Evolutionary conservation across 352 stramenopile genomes (phyloP), one percentile per base, ranked within the genome.

Genomic region (Pythium dissotocum): DNA sequence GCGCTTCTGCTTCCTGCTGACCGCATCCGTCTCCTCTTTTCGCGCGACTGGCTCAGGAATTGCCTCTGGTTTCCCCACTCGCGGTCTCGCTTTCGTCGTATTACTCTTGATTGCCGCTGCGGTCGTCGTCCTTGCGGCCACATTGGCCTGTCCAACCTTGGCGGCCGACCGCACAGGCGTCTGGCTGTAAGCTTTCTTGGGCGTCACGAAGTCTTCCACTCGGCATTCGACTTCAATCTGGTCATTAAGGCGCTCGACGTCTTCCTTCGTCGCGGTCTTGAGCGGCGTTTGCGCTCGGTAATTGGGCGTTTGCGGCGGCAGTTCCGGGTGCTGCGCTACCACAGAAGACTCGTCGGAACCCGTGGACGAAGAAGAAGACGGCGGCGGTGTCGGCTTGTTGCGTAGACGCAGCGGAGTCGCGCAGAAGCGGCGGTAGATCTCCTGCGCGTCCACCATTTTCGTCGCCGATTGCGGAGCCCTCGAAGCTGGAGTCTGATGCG

Each of bases 1-100:
- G 10, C 78, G 77, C 46, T 87, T 89, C 49, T 67, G 55, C 57
- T 72, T 72, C 59, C 21, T 58, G 0, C 28, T 18, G 6, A n/a
- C 32, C 24, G 33, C 49, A n/a, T 42, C 30, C 6, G 38, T 63
- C 7, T 63, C 48, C 18, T 33, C n/a, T 54, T 24, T 49, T 16
- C 40, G 40, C 40, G 7, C 40, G 14, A 49, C 16, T 49, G 40
- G 40, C 18, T 49, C 40, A 7, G 40, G 2, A 49, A 24, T 24
- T 16, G 40, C 16, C 40, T 49, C 14, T 21, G 40, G 40, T 24
- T 49, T 49, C 16, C 14, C 40, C 13, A 8, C 40, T n/a, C 40
- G 40, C 18, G 40, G 4, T 8, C 13, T 49, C 40, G 8, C 24
- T 9, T 24, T 49, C 18, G 40, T 24, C 4, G 40, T 24, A 24